Conservation (phyloP, 257 asterid genomes). For the Scutellaria baicalensis region DNA sequence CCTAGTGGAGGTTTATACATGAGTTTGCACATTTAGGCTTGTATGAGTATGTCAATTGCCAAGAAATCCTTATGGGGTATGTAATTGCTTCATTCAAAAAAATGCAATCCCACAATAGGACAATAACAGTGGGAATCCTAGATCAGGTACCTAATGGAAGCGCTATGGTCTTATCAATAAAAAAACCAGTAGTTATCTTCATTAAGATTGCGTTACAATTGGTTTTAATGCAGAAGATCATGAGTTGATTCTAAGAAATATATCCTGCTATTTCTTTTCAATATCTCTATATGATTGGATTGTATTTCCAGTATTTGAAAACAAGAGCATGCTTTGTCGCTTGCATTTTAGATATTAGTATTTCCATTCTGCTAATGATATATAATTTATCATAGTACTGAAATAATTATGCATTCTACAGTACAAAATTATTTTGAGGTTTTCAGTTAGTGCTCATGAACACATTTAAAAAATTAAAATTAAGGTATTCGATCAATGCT, state of each 20-base stretch:
- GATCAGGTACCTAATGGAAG: background rate
- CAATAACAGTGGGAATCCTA: background rate
- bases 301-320: background rate
- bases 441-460: too few relatives aligned
- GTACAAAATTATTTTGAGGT: too few relatives aligned
- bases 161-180: background rate
- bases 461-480: too few relatives aligned
- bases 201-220: background rate
- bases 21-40: background rate
- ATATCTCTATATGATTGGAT: background rate
- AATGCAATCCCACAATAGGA: background rate
- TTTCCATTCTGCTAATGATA: too few relatives aligned
- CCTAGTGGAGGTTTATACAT: background rate
- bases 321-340: background rate
- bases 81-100: background rate
- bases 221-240: background rate
- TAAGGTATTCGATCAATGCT: too few relatives aligned
- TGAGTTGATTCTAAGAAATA: background rate
- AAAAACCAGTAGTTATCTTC: background rate
- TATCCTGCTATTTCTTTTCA: background rate
- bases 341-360: too few relatives aligned
- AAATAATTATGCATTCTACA: too few relatives aligned
- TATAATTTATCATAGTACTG: too few relatives aligned
- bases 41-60: background rate
- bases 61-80: background rate